A percentile compares a stretch with the other conserved stretches of the same genome.
These are phyloP conservation scores for Fusarium ambrosium DNA, from an alignment of 2,329 filamentous ascomycete species.

Conservation along the genomic window DNA sequence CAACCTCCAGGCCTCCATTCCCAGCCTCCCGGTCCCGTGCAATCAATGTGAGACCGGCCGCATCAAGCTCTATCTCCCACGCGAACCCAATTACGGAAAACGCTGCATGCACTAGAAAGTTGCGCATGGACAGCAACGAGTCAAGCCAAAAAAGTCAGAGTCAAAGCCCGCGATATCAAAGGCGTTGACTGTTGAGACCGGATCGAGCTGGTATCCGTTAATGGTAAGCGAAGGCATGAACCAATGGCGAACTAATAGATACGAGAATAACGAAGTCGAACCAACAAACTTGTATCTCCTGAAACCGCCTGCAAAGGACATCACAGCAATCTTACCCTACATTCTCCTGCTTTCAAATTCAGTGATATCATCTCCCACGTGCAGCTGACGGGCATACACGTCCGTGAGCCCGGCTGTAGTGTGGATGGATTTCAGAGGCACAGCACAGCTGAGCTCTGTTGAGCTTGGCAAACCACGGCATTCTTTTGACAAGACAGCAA, in stretches of 20 bases:
- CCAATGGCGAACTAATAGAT: background rate
- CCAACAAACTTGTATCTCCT: background rate
- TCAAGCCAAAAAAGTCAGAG: background rate
- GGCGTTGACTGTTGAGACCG: background rate
- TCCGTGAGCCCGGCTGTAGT: background rate
- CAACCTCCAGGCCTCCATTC: background rate
- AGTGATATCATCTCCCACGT: background rate
- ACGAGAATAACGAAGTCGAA: background rate
- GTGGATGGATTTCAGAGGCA: slow-evolving; percentile 3
- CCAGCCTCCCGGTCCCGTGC: background rate
- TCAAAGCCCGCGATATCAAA: background rate
- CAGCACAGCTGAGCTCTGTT: background rate
- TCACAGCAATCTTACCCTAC: background rate
- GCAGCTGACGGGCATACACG: background rate
- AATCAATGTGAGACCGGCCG: background rate
- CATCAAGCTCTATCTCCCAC: slow-evolving; percentile 1
- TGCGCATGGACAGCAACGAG: background rate
- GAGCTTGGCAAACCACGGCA: background rate
- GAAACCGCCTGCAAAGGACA: background rate
- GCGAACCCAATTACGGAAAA: background rate
- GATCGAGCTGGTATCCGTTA: background rate
- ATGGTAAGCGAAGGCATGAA: background rate
- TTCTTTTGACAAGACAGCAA: background rate
- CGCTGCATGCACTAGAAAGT: background rate
- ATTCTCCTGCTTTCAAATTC: background rate